Evolutionary conservation across 139 green algal genomes (phyloP), one percentile per base, ranked within the genome.

Genomic region (Zygnema cylindricum): DNA sequence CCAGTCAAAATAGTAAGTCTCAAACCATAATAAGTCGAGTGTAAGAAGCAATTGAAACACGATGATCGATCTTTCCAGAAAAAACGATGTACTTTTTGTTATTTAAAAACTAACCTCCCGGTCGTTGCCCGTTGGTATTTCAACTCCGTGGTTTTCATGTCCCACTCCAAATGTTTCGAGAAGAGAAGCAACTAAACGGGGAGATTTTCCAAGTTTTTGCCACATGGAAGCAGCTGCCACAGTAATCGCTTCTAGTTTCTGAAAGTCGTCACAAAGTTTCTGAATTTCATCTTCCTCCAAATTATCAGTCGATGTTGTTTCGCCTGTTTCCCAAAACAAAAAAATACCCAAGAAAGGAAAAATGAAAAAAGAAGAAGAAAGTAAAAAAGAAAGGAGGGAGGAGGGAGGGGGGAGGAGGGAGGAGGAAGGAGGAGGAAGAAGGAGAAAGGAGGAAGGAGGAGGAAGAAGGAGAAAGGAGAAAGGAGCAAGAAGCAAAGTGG

Each of bases 141-240:
- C 7, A 63, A 7, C 49, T 63, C 49, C 49, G 49, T 16, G 16
- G 49, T 63, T 16, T 16, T 16, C 71, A n/a, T 16, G 16, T 43
- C 71, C 16, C 36, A 25, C 11, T 16, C 71, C 71, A n/a, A n/a
- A n/a, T n/a, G n/a, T n/a, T n/a, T 40, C n/a, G 23, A 87, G 43
- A 39, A 87, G 49, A 2, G 49, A 32, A 23, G n/a, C 81, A 11
- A 87, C 81, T 21, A 87, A 54, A 1, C 81, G 81, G 38, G 25
- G 55, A 38, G 39, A 78, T 25, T n/a, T n/a, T n/a, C 55, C 38
- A 40, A 87, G 81, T 25, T 55, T 2, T 54, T 81, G 57, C 81
- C 81, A 87, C 81, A 87, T 69, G 0, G 81, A 63, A 1, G 81
- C 81, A 41, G 81, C 81, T 16, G 43, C 40, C 30, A 87, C 55